Base-by-base conservation (phyloP, 2,329 filamentous ascomycete genomes). In the Aspergillus hiratsukae region DNA sequence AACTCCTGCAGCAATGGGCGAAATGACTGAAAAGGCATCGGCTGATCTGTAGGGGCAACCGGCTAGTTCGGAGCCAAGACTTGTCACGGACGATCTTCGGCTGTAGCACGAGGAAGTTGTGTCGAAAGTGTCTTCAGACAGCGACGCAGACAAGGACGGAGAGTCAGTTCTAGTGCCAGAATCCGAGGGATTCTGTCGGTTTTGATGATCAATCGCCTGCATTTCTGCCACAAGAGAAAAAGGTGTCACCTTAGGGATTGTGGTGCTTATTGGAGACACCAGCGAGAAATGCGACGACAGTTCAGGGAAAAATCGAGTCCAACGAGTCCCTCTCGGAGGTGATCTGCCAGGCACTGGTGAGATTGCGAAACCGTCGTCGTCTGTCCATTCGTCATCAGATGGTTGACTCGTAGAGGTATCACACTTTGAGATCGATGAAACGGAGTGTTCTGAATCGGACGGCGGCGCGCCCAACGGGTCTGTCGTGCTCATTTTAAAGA, bases 31-130 rank as follows among this genome's bases (percentile, higher is more conserved):
- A 45, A 67, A 70, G 19, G 60, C 52, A 52, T 66, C 63, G 4
- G 62, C 58, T 6, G 62, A 57, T 37, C 59, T 63, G 48, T 63
- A 61, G 1, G 49, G 56, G 8, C 51, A 53, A 17, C 46, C 58
- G 11, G 60, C 57, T n/a, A 59, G 58, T 11, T 69, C 68, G 2
- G 69, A 70, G 17, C 52, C 63, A n/a, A 72, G 52, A 52, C 71
- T 75, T 23, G 69, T 69, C 28, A 72, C 55, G 2, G 73, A 74
- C 8, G 66, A 69, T 48, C 69, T 63, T 27, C 63, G 64, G 55
- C 70, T 74, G 48, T 75, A 75, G 52, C 70, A 69, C 2, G 73
- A 75, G 5, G 72, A 74, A 41, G 63, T 60, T 48, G 58, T 62
- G 54, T 74, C 72, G 17, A 60, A 53, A 4, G 59, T 56, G 21